Base-by-base conservation (phyloP, 352 stramenopile genomes). In the Phytopythium vexans region DNA sequence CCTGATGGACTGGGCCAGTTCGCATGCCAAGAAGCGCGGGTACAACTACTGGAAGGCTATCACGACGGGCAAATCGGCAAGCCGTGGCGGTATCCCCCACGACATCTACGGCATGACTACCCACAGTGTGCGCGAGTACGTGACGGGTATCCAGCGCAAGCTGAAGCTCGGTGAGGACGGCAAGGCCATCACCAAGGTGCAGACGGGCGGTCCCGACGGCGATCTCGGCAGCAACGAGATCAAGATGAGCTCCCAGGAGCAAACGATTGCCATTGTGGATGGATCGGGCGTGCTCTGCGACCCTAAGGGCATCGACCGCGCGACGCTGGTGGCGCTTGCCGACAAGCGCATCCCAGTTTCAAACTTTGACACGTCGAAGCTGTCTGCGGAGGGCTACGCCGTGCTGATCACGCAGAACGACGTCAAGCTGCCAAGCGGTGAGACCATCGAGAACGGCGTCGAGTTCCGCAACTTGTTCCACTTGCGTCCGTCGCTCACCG, bases 191-290 rank as follows among this genome's bases (percentile, higher is more conserved):
- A 98, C 94, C 3, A 89, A 98, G 65, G 97, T 98, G 73, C 90
- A 99, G 57, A 99, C 95, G 2, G 95, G 96, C 51, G 97, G 97
- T 8, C 93, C 97, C 0, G 96, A 99, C 77, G 97, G 97, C 50
- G 97, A 99, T 63, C 88, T 99, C 7, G 97, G 89, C 49, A 97
- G 94, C 38, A 99, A 99, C 68, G 96, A 98, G 73, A 96, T 99
- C 61, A 98, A 97, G 56, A 99, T 99, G 72, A 86, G 98, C 41
- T 66, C 85, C 37, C 82, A 96, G 41, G 96, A 99, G 58, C 97
- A 97, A 70, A 96, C 92, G 21, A 90, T 99, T 38, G 97, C 93
- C 4, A 71, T 99, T 39, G 92, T 96, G 3, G 97, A 99, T 73
- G 92, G 89, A 16, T 92, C 86, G 34, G 95, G 93, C 47, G 96